Percentiles rank a stretch among this genome's conserved stretches.
These are phyloP conservation scores for Salvia sclarea DNA, from an alignment of 305 asterid genomes.

Conservation along the genomic window DNA sequence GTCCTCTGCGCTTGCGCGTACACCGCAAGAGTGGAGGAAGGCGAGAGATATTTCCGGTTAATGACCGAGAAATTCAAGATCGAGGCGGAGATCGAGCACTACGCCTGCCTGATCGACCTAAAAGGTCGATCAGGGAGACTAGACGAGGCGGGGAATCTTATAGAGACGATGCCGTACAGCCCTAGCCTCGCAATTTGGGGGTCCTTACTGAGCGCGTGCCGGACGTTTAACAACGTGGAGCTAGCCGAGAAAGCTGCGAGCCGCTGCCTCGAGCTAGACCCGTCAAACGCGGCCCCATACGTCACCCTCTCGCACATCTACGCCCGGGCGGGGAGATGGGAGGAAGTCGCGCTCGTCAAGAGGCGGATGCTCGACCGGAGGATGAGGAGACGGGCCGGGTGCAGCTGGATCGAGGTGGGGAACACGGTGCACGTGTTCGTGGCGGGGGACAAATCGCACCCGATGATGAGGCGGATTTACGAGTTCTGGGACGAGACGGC, in stretches of 20 bases:
- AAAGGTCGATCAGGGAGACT: conserved; percentile 71
- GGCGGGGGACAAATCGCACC: conserved; percentile 69
- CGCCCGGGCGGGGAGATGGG: conserved; percentile 56
- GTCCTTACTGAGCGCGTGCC: conserved; percentile 64
- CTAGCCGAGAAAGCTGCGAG: conserved; percentile 71
- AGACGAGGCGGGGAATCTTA: conserved; percentile 56
- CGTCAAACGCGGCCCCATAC: conserved; percentile 69
- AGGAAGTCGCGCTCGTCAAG: conserved; percentile 60
- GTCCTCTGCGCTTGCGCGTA: conserved; percentile 77
- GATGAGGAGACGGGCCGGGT: conserved; percentile 60
- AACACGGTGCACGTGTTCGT: conserved; percentile 61
- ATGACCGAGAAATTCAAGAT: conserved; percentile 58
- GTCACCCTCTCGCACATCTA: conserved; percentile 62
- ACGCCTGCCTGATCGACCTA: conserved; percentile 74
- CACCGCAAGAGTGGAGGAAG: conserved; percentile 74
- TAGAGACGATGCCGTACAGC: conserved; percentile 58
- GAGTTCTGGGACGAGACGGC: conserved; percentile 63
- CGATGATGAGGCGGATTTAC: conserved; percentile 51
- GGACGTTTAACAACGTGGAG: conserved; percentile 54
- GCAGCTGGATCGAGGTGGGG: conserved; percentile 75
- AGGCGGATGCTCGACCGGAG: conserved; percentile 47
- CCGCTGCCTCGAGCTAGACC: conserved; percentile 60
- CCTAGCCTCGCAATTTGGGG: conserved; percentile 66
- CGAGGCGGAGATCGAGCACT: conserved; percentile 63
- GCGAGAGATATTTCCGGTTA: conserved; percentile 49